Conservation (phyloP, 2,329 filamentous ascomycete genomes). For the Colletotrichum horii region DNA sequence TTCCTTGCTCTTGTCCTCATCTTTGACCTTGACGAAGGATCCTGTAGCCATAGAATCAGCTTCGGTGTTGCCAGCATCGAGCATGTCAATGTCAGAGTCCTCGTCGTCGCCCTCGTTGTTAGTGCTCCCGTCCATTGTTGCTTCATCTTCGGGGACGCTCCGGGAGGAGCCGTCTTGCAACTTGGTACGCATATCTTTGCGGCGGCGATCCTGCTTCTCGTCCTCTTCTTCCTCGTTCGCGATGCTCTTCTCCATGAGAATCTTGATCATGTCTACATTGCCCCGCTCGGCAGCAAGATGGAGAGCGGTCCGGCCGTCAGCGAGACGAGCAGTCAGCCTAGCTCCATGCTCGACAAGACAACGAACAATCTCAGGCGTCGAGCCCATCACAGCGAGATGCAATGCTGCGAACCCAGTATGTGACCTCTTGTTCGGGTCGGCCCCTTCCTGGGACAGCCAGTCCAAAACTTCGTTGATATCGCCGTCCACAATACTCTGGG, state of each 20-base stretch:
- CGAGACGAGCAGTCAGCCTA: slow-evolving; percentile 74
- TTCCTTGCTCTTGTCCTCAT: slow-evolving; percentile 37
- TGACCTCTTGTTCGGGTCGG: slow-evolving; percentile 76
- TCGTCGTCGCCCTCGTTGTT: slow-evolving; percentile 35
- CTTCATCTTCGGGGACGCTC: slow-evolving; percentile 31
- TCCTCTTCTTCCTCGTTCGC: slow-evolving; percentile 74
- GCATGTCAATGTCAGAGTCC: slow-evolving; percentile 48
- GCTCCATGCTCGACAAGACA: slow-evolving; percentile 75
- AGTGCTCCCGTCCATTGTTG: slow-evolving; percentile 29
- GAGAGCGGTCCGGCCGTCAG: slow-evolving; percentile 82
- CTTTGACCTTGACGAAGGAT: slow-evolving; percentile 74
- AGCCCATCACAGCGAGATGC: slow-evolving; percentile 75
- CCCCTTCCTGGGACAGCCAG: slow-evolving; percentile 71
- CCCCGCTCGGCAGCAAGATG: slow-evolving; percentile 80
- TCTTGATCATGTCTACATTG: slow-evolving; percentile 69
- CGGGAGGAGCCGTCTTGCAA: slow-evolving; percentile 27
- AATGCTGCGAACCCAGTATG: slow-evolving; percentile 81
- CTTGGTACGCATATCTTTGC: slow-evolving; percentile 39
- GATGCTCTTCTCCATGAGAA: slow-evolving; percentile 75
- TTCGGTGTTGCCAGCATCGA: slow-evolving; percentile 53
- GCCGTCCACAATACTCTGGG: slow-evolving; percentile 79
- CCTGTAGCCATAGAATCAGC: slow-evolving; percentile 67
- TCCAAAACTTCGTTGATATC: slow-evolving; percentile 73
- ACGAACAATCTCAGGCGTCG: slow-evolving; percentile 73
- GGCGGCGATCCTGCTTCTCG: slow-evolving; percentile 57